These are phyloP conservation scores for Nannochloris sp. DNA, from an alignment of 139 green algal species.

Conservation along the genomic window DNA sequence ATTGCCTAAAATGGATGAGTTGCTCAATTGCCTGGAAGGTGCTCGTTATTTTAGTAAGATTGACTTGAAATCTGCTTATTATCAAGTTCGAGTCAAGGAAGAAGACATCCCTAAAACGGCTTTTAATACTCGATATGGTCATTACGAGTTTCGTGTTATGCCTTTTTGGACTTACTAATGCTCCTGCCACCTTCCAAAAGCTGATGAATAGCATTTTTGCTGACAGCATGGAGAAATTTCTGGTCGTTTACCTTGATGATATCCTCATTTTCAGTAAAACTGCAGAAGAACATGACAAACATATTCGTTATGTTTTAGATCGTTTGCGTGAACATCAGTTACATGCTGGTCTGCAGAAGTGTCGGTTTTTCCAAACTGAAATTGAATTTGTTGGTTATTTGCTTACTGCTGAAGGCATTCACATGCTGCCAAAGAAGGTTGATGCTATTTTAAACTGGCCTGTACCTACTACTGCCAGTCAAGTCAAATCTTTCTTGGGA, in stretches of 20 bases:
- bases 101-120: constrained; percentile 34
- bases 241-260: constrained; percentile 61
- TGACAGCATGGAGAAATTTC: constrained; percentile 28
- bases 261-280: constrained; percentile 45
- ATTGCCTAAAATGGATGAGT: constrained; percentile 41
- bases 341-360: constrained; percentile 20
- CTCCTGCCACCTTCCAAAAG: constrained; percentile 44
- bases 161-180: constrained; percentile 43
- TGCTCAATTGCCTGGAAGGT: constrained; percentile 32
- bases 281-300: constrained; percentile 30
- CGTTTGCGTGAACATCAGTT: constrained; percentile 12
- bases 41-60: constrained; percentile 31
- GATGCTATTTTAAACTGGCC: constrained; percentile 30
- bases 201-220: constrained; percentile 47
- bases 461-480: constrained; percentile 10
- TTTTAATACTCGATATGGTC: constrained; percentile 24
- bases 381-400: constrained; percentile 13
- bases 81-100: constrained; percentile 18
- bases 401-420: constrained; percentile 3
- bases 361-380: neutral
- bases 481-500: constrained; percentile 43
- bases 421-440: constrained; percentile 32
- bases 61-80: constrained; percentile 34
- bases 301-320: constrained; percentile 31
- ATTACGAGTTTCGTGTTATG: constrained; percentile 29